Evolutionary conservation across 495 filamentous ascomycete genomes (phyloP).

Genomic region (Hypoxylon subgilvum): DNA sequence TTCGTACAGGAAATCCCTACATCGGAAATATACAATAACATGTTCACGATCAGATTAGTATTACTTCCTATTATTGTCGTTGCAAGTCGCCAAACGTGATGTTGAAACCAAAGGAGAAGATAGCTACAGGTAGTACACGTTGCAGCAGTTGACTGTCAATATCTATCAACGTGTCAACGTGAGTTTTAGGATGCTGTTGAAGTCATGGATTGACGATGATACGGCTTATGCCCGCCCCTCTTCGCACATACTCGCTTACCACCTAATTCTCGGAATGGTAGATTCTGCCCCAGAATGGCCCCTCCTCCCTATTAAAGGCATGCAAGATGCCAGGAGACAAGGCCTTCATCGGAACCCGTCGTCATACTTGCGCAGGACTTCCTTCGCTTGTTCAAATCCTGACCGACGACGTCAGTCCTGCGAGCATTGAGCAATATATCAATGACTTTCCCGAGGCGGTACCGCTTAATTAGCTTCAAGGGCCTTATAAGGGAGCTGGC

Average conservation of each 20-base stretch:
- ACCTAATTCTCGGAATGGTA: constrained; percentile 21
- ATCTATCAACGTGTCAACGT: too few species aligned
- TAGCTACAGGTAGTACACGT: too few species aligned
- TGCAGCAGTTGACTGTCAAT: too few species aligned
- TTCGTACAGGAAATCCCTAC: constrained; percentile 30
- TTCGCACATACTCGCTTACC: constrained; percentile 24
- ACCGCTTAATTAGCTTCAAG: constrained; percentile 38
- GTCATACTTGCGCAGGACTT: constrained; percentile 35
- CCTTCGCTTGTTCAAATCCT: constrained; percentile 19
- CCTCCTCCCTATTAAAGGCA: constrained; percentile 25
- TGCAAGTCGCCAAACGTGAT: too few species aligned
- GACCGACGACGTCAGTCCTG: constrained; percentile 34
- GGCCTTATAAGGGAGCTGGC: constrained; percentile 31
- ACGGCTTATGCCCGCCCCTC: constrained; percentile 16
- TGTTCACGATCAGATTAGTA: too few species aligned
- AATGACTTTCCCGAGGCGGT: constrained; percentile 30
- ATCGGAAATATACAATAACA: too few species aligned
- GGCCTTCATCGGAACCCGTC: constrained; percentile 14
- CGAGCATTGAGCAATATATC: constrained; percentile 26
- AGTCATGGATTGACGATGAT: neutral
- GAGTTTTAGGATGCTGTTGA: too few species aligned
- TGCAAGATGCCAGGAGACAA: constrained; percentile 17
- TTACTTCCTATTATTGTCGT: too few species aligned
- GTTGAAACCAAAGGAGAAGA: too few species aligned
- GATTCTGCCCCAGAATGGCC: constrained; percentile 24